Conservation (phyloP, 148 eudicot species). For the Silene uniflora region DNA sequence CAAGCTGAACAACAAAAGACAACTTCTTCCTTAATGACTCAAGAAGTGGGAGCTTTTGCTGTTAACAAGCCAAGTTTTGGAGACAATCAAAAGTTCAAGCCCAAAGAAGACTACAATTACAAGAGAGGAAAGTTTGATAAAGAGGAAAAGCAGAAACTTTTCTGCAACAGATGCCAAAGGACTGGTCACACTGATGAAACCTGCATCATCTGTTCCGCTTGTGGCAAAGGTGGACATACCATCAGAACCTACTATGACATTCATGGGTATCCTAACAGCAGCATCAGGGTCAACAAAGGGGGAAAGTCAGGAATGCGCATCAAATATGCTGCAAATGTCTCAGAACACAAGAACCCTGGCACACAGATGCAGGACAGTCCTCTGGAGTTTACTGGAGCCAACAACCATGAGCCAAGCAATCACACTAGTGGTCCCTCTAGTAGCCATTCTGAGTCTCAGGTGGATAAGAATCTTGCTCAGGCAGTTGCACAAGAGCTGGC, state of each 20-base stretch:
- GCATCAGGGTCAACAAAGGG: too few relatives aligned
- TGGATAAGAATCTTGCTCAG: too few relatives aligned
- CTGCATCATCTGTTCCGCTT: neutral
- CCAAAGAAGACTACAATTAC: neutral
- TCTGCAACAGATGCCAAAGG: neutral
- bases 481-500: neutral
- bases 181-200: neutral
- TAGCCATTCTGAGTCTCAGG: too few relatives aligned
- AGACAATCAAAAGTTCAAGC: too few relatives aligned
- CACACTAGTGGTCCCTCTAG: too few relatives aligned
- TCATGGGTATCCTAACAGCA: neutral
- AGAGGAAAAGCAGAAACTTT: neutral
- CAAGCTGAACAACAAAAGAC: neutral
- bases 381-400: neutral
- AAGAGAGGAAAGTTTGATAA: neutral
- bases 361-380: neutral
- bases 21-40: neutral
- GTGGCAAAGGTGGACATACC: neutral
- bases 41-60: neutral
- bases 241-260: neutral
- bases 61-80: neutral
- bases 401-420: too few relatives aligned
- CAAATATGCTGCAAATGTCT: neutral
- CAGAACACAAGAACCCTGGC: too few relatives aligned
- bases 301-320: neutral